Percentiles rank a stretch among this genome's conserved stretches.
phyloP scores from a whole-genome alignment of 2,329 filamentous ascomycete species.

The Periconia digitata region DNA sequence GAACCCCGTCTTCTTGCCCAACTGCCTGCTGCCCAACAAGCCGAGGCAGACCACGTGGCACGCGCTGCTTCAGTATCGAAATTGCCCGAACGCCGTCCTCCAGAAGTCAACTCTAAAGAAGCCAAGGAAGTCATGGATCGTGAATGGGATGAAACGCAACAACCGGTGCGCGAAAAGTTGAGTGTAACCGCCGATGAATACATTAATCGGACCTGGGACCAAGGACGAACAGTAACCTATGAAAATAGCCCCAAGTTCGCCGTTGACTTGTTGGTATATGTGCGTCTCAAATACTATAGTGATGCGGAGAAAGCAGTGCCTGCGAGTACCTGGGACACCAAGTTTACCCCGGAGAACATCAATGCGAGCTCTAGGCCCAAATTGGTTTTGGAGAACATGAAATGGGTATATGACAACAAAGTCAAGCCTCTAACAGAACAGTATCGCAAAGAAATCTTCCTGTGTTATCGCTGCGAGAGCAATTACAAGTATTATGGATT shows the following conservation, averaged over 20 bases:
- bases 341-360: slow-evolving; percentile 40
- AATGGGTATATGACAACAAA: slow-evolving; percentile 78
- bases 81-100: slow-evolving; percentile 49
- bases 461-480: slow-evolving; percentile 68
- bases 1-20: slow-evolving; percentile 69
- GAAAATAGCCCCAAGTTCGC: slow-evolving; percentile 70
- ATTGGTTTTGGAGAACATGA: slow-evolving; percentile 81
- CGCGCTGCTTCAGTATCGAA: slow-evolving; percentile 49
- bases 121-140: slow-evolving; percentile 64
- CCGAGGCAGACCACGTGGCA: slow-evolving; percentile 55
- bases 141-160: slow-evolving; percentile 72
- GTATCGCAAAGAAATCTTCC: slow-evolving; percentile 71
- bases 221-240: slow-evolving; percentile 63
- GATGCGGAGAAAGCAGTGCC: slow-evolving; percentile 51
- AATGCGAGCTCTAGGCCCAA: slow-evolving; percentile 50
- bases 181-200: slow-evolving; percentile 69
- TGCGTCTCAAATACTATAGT: slow-evolving; percentile 67
- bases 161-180: slow-evolving; percentile 66
- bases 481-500: slow-evolving; percentile 71
- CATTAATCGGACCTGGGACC: slow-evolving; percentile 66
- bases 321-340: slow-evolving; percentile 8
- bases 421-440: slow-evolving; percentile 69
- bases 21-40: slow-evolving; percentile 63
- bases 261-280: slow-evolving; percentile 68
- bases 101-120: slow-evolving; percentile 53